These are phyloP conservation scores for Takashimella koratensis DNA, from an alignment of 1,284 basidiomycete species.

Conservation along the genomic window DNA sequence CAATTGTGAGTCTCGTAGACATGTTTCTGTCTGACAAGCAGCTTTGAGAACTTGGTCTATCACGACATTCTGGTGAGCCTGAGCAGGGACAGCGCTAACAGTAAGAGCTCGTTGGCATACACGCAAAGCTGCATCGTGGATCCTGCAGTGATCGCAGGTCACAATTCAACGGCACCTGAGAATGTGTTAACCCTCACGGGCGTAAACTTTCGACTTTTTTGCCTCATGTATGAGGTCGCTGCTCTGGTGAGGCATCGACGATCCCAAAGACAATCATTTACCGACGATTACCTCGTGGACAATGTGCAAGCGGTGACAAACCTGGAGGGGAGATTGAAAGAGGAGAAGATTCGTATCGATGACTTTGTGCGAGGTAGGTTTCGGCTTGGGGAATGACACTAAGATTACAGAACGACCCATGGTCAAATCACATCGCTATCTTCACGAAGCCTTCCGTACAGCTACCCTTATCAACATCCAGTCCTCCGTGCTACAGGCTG, in stretches of 20 bases:
- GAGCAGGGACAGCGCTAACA: neutral
- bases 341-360: conserved; percentile 32
- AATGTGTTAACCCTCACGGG: conserved; percentile 26
- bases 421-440: conserved; percentile 28
- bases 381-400: neutral
- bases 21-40: neutral
- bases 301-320: conserved; percentile 21
- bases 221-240: conserved; percentile 28
- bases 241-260: conserved; percentile 21
- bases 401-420: conserved; percentile 23
- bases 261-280: conserved; percentile 14
- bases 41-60: conserved; percentile 37
- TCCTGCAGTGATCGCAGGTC: neutral
- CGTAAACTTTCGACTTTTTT: conserved; percentile 26
- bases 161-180: neutral
- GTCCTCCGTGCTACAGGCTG: conserved; percentile 25
- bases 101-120: conserved; percentile 1
- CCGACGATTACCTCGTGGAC: conserved; percentile 29
- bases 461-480: conserved; percentile 29
- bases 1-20: conserved; percentile 23
- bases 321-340: conserved; percentile 24
- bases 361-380: conserved; percentile 22
- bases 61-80: conserved; percentile 30
- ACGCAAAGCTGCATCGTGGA: conserved; percentile 3
- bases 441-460: conserved; percentile 37